Base-by-base conservation (phyloP, 2,329 filamentous ascomycete species). In the Teratosphaeria gauchensis region DNA sequence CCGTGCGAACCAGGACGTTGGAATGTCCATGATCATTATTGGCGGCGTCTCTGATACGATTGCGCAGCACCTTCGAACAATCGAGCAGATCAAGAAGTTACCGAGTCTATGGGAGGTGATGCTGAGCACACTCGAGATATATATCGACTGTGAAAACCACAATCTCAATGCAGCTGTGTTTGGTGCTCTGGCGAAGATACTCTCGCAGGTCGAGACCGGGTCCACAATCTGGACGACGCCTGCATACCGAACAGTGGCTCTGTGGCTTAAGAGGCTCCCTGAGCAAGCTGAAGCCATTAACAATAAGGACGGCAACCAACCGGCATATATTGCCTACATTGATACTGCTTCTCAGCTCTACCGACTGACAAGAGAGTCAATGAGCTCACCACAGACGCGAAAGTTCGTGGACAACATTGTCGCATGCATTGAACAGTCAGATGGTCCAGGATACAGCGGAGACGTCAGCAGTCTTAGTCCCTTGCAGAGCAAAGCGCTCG, bases 241-340 rank as follows among this genome's bases (percentile, higher is more conserved):
- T 2, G 59, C 68, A 2, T 66, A 68, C 42, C 64, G 68, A 8
- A 67, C 69, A 4, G 60, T 68, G 6, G 58, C 62, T 1, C 59
- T 73, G 4, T 73, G 71, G 72, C 62, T 69, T 1, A 70, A 68
- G 21, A 42, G 65, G 6, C 59, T 68, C 4, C 71, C 71, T 2
- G 61, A 63, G 8, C 56, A 56, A 30, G 56, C 60, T 1, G 54
- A 62, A 31, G 61, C 64, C 30, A 30, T 51, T 7, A 53, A 52
- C 2, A 56, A 28, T 19, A 60, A 61, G 24, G 57, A 59, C 16
- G 69, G 69, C 12, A 95, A 94, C 64, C 90, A 96, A 69, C 86
- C 86, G 58, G 91, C 89, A 11, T 82, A 92, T n/a, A 76, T 89
- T 32, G 88, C 91, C n/a, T 96, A 96, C 74, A 82, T 94, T 1